A percentile compares a stretch with the other conserved stretches of the same genome.
phyloP scores from a whole-genome alignment of 495 filamentous ascomycete genomes.

The Tuber microsphaerosporum region DNA sequence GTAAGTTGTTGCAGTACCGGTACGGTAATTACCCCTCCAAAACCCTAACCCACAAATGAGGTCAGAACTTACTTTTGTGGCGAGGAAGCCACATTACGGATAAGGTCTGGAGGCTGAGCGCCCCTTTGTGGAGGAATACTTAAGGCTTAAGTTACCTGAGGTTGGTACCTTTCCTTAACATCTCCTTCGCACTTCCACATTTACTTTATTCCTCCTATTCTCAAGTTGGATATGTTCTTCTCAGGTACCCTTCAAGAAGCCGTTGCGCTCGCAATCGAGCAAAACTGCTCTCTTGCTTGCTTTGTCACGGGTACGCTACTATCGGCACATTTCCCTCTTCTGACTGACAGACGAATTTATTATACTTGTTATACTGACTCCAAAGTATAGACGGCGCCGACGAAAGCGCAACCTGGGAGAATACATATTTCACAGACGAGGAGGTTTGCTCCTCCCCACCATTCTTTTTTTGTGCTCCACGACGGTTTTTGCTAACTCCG shows the following conservation, averaged over 20 bases:
- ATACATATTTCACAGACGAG: constrained; percentile 59
- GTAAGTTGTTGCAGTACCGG: too few relatives aligned
- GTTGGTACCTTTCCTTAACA: neutral
- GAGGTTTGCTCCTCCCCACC: constrained; percentile 45
- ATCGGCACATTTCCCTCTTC: constrained; percentile 16
- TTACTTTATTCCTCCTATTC: neutral
- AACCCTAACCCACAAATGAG: neutral
- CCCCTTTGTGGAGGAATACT: neutral
- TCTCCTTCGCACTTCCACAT: neutral
- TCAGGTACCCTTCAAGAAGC: constrained; percentile 69
- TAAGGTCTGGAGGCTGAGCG: neutral
- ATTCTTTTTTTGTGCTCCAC: neutral
- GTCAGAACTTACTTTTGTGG: neutral
- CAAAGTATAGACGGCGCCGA: constrained; percentile 53
- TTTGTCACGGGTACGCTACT: constrained; percentile 56
- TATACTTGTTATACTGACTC: constrained; percentile 24
- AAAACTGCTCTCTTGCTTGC: constrained; percentile 60
- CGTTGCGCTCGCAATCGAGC: constrained; percentile 63
- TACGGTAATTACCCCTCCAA: neutral
- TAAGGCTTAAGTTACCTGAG: neutral
- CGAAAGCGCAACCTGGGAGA: constrained; percentile 67
- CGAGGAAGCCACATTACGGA: neutral
- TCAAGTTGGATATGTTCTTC: constrained; percentile 59
- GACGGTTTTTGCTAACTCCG: neutral
- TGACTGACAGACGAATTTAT: neutral